phyloP scores from a whole-genome alignment of 2,329 filamentous ascomycete genomes.

The Fusarium irregulare region DNA sequence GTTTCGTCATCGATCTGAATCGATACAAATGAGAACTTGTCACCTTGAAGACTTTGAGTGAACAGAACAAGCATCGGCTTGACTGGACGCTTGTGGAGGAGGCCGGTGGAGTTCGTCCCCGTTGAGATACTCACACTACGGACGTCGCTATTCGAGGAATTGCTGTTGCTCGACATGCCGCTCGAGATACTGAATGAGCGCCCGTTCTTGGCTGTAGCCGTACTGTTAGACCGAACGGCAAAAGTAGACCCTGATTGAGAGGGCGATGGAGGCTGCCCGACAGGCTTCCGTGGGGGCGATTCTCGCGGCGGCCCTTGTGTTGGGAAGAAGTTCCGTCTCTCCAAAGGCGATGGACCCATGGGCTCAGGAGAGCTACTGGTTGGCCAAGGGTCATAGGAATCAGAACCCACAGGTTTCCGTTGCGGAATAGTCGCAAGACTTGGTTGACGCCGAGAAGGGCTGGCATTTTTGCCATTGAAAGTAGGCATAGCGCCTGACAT shows the following conservation, averaged over 20 bases:
- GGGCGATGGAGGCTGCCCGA: conserved; percentile 35
- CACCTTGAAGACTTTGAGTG: conserved; percentile 40
- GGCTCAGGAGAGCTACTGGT: conserved; percentile 31
- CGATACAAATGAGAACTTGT: conserved; percentile 46
- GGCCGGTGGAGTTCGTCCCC: conserved; percentile 45
- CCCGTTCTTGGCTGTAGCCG: conserved; percentile 16
- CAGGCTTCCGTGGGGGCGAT: conserved; percentile 28
- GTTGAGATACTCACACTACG: conserved; percentile 44
- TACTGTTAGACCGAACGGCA: conserved; percentile 10
- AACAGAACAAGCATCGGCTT: conserved; percentile 53
- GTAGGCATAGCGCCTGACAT: background rate
- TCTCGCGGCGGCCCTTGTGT: conserved; percentile 20
- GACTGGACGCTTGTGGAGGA: conserved; percentile 47
- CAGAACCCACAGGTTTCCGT: conserved; percentile 22
- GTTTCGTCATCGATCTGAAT: conserved; percentile 50
- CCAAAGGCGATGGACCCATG: conserved; percentile 27
- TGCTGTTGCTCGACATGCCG: conserved; percentile 40
- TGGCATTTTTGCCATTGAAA: background rate
- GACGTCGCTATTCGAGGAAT: conserved; percentile 42
- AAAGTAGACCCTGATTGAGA: conserved; percentile 26
- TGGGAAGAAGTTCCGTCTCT: conserved; percentile 19
- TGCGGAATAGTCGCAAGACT: conserved; percentile 39
- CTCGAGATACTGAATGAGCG: conserved; percentile 44
- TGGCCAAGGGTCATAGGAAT: conserved; percentile 33
- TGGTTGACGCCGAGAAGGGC: conserved; percentile 18